Evolutionary conservation across 352 stramenopile species (phyloP), one percentile per base, ranked within the genome.

Genomic region (Phytophthora hibernalis): DNA sequence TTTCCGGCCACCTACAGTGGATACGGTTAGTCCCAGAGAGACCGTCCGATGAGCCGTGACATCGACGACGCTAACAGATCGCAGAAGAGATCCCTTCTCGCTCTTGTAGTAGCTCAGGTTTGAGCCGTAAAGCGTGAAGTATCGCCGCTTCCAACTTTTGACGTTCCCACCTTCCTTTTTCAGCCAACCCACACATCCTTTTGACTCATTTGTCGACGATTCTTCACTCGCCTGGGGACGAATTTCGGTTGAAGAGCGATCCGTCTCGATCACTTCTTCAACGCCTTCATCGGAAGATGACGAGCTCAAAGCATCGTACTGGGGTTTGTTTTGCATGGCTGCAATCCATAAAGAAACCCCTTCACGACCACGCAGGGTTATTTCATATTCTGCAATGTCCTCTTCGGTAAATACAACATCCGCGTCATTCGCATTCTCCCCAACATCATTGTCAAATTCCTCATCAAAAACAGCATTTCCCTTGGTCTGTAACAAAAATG

Each of bases 81-180:
- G 76, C 16, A 93, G 54, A 20, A 91, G 43, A 30, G 79, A 76
- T 0, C 85, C 79, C 42, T 68, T 89, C 22, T 82, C 77, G 42
- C 77, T 90, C 59, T 93, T 93, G 54, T 89, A 95, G 55, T 90
- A 95, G 40, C 79, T 89, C 42, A 95, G 62, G 53, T 75, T 93
- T 20, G 77, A 75, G 2, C 79, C 83, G 15, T 90, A 80, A 3
- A 95, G 70, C 0, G 79, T 91, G 55, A 92, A 95, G 60, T 88
- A 95, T 12, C 85, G 80, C 0, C 70, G 74, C 61, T 93, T 91
- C 83, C 85, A 93, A 21, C 60, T 89, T 74, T 90, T 92, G 20
- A 91, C 66, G 11, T 68, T 78, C 1, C 68, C 74, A 6, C 83
- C 82, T 75, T 93, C 71, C 59, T 93, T 92, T 40, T 74, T 74